Base-by-base conservation (phyloP, 176 grass and related monocot species). In the Lolium multiflorum region DNA sequence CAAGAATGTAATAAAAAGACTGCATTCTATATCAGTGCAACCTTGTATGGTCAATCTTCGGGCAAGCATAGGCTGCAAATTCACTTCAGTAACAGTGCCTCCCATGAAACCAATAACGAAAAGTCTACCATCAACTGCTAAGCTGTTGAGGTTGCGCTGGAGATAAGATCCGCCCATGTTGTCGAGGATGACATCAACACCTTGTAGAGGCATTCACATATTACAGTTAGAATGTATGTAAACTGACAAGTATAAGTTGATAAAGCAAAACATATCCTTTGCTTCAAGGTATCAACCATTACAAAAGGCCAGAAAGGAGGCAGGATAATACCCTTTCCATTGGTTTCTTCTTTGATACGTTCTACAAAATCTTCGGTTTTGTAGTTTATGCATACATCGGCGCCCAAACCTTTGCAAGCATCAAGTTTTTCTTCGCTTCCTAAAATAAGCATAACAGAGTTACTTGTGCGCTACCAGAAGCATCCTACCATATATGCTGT, bases 321-420 rank as follows among this genome's bases (percentile, higher is more conserved):
- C 12, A 74, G 47, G 52, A 20, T 82, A 76, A 43, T 92, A 98
- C 96, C 90, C 39, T 92, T 95, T 43, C 91, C 93, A 78, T 77
- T 51, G 5, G 93, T 95, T 90, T 98, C 88, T 93, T 98, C 84
- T 89, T 92, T 94, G 24, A 94, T 63, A 5, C 86, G 77, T 44
- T 83, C 90, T 77, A 90, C 93, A 41, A 98, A 98, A 63, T 98
- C 96, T 91, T 98, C 88, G 2, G 84, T 91, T 78, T 94, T 98
- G 83, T 98, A 98, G 77, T 98, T 98, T 73, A 98, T 94, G 84
- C 91, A 98, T 31, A 94, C 84, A 86, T 98, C 88, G 0, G 90
- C 96, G 84, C 92, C 96, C 74, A 98, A 89, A 88, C 55, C 81
- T 68, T 91, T 92, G 76, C 96, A 98, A 4, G 91, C 96, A 44